Evolutionary conservation across 176 grass and related monocot genomes (phyloP), one percentile per base, ranked within the genome.

Genomic region (Oryza meyeriana): DNA sequence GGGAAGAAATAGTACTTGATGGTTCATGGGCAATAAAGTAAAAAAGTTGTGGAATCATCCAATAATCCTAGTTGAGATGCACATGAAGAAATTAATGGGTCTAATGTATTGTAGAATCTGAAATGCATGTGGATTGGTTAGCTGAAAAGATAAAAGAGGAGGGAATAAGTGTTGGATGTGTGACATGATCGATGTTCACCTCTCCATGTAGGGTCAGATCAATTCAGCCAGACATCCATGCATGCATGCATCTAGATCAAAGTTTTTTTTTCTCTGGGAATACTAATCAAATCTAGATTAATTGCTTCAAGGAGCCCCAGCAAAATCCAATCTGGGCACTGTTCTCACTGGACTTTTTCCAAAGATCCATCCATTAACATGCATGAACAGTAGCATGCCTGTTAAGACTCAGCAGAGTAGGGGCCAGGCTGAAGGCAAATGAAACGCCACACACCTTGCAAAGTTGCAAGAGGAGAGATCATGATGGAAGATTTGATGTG

Each of bases 241-340:
- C n/a, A 79, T 72, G 69, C 77, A 72, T 40, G 75, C 58, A 78
- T 25, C 79, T 78, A 81, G 70, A 75, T 47, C 39, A 48, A 33
- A n/a, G 9, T 7, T 20, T 34, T 8, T 26, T 42, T 74, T 63
- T 2, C 71, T 65, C 4, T 28, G 10, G n/a, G 61, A 66, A 34
- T 45, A 63, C 27, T 45, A 42, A 75, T 75, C 59, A 75, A 28
- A 76, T 45, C 59, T 20, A 67, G 47, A 81, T 61, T 68, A 41
- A 57, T 68, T 69, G 62, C 62, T 66, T 57, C 55, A 65, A 42
- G 27, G 38, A 77, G 42, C 12, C 45, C 52, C 55, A 76, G 52
- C 76, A 83, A 38, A 52, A 74, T 79, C 76, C 81, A 84, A 75
- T 84, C 69, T 68, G 7, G 69, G 47, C 29, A 80, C 75, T 80